Base-by-base conservation (phyloP, 495 filamentous ascomycete genomes). In the Stereocaulon alpinum region DNA sequence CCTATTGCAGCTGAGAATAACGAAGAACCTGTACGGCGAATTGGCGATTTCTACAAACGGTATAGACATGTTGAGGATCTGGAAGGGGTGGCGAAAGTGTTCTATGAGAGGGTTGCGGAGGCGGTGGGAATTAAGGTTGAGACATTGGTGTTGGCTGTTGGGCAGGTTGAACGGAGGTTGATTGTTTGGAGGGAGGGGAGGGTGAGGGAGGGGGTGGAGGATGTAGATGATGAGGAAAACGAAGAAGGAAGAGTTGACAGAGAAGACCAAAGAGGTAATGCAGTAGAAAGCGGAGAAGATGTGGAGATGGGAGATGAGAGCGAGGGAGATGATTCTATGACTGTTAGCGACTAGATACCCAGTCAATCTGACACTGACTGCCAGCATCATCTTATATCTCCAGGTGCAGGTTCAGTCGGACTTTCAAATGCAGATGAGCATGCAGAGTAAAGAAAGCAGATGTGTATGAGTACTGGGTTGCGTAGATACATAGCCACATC, bases 51-150 rank as follows among this genome's bases (percentile, higher is more conserved):
- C 40, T 87, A 86, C 61, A 74, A 72, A 61, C 73, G 78, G 11
- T 87, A 83, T 71, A 73, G 80, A 44, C 75, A 64, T 24, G 73
- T 74, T 61, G 76, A 80, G 12, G 80, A 87, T 37, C 70, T 90
- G 43, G 72, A 79, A 5, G 73, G 78, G 14, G 62, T 68, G 0
- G 84, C 82, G 6, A 77, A 69, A 48, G 61, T 60, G 0, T 82
- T 90, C 53, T 83, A 82, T 61, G 70, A 77, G 55, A 67, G 76
- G 40, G 80, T 77, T 15, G 83, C 84, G 56, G 71, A 74, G 56
- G 60, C 74, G 17, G 69, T 71, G 15, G 79, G 77, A 10, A 58
- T 83, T 17, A 73, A 71, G 12, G 50, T 82, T 32, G 62, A 70
- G 41, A 79, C 72, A 5, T 66, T 85, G 22, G 56, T 83, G 9